phyloP scores from a whole-genome alignment of 805 yeast genomes.

The Jamesozyma lodderae region DNA sequence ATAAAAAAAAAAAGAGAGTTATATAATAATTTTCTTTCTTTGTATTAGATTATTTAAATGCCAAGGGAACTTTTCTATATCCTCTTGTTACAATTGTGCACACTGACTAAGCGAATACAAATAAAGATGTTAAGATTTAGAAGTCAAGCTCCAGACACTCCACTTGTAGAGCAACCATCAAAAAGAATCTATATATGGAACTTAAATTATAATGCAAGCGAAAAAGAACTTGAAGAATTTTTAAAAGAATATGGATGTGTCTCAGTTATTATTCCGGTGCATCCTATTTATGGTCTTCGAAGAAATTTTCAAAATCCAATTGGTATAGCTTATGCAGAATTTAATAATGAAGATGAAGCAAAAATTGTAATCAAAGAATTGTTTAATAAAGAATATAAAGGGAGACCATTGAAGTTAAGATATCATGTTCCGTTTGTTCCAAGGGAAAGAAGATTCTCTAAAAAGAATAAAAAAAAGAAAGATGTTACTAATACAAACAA shows the following conservation, averaged over 20 bases:
- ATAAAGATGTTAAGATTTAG: slow-evolving; percentile 4
- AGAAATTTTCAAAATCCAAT: slow-evolving; percentile 34
- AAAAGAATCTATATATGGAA: slow-evolving; percentile 46
- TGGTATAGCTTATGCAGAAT: slow-evolving; percentile 80
- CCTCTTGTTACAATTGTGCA: too few relatives aligned
- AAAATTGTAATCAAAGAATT: slow-evolving; percentile 52
- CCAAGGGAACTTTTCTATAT: too few relatives aligned
- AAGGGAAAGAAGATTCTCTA: slow-evolving; percentile 2
- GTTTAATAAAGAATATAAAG: slow-evolving; percentile 49
- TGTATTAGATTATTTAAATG: too few relatives aligned
- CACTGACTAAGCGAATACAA: not conserved
- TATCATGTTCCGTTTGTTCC: slow-evolving; percentile 37
- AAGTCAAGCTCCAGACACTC: slow-evolving; percentile 1
- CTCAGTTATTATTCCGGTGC: slow-evolving; percentile 45
- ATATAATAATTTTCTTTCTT: too few relatives aligned
- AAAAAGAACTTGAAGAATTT: slow-evolving; percentile 39
- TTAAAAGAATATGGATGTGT: slow-evolving; percentile 36
- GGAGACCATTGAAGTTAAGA: slow-evolving; percentile 34
- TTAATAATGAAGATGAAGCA: slow-evolving; percentile 55
- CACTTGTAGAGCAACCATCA: slow-evolving; percentile 1
- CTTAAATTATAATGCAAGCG: slow-evolving; percentile 44
- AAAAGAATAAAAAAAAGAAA: not conserved
- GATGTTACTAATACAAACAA: not conserved
- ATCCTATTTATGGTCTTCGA: slow-evolving; percentile 40
- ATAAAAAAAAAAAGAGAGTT: too few relatives aligned